Evolutionary conservation across 345 rosid genomes (phyloP), one percentile per base, ranked within the genome.

Genomic region (Clarkia xantiana): DNA sequence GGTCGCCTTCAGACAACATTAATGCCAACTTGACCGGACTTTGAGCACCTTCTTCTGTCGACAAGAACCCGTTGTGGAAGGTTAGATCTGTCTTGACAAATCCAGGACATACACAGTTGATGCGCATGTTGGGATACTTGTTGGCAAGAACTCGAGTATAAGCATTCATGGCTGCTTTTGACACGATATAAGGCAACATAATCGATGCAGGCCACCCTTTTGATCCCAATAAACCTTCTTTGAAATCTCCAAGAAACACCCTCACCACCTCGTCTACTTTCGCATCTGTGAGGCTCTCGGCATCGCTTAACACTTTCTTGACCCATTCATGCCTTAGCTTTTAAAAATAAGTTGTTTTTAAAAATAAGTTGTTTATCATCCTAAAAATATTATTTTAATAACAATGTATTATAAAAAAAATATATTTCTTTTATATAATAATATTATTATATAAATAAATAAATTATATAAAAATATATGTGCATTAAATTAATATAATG

Each of bases 91-190:
- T 74, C 20, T 67, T 73, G 12, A 73, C 80, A 53, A 13, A 71
- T 55, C 80, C 82, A 19, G 82, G 82, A 53, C 80, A 79, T 15
- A 71, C 76, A 42, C 71, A 17, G 42, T 71, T 76, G 71, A 71
- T 61, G 58, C 55, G 19, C 40, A 69, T 38, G 20, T 61, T 23
- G 2, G 70, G 61, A 34, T 68, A 42, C 44, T 58, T 67, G 44
- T 67, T 79, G 12, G 77, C 74, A 46, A 71, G 51, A 23, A 76
- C 55, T 60, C 77, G 62, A 17, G 79, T 73, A 62, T 73, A 51
- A 29, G 71, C 73, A 5, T 70, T 71, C 64, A 73, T 54, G 14
- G 42, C 71, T 16, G 74, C 81, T 60, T 73, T 76, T 0, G 81
- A 73, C 18, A 71, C 5, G 22, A 47, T 46, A 56, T 71, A 74